Percentiles rank a stretch among this genome's conserved stretches.
Evolutionary conservation across 768 basidiomycete species (phyloP).

Genomic region (Crepidotus variabilis): DNA sequence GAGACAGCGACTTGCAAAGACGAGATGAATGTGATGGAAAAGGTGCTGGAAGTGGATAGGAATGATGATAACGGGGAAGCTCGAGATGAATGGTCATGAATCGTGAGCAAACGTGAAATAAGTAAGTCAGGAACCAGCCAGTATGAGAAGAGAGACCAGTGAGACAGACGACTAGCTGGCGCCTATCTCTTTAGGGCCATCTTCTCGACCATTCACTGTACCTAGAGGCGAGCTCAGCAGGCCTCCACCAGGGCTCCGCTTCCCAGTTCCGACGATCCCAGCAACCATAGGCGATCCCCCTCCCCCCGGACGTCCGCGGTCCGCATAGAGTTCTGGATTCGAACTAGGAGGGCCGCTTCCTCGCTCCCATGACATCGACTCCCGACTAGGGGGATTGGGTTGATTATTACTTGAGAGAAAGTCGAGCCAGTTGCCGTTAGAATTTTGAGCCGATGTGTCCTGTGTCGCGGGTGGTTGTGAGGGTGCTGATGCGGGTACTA

Average conservation of each 20-base stretch:
- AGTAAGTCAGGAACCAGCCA: neutral
- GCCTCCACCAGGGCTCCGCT: conserved; percentile 6
- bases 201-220: conserved; percentile 4
- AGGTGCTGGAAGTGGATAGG: neutral
- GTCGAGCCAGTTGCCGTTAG: conserved; percentile 25
- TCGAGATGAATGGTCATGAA: no score
- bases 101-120: no score
- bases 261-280: conserved; percentile 1
- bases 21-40: neutral
- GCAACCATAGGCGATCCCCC: conserved; percentile 5
- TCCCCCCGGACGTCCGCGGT: conserved; percentile 1
- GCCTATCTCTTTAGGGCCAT: conserved; percentile 1
- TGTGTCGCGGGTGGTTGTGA: conserved; percentile 13
- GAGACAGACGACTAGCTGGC: neutral
- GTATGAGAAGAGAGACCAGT: neutral
- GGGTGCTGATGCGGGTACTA: conserved; percentile 7
- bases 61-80: neutral
- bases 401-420: conserved; percentile 23
- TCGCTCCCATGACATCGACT: conserved; percentile 29
- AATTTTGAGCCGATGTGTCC: conserved; percentile 9
- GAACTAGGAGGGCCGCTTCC: conserved; percentile 11
- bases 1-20: neutral
- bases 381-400: conserved; percentile 9
- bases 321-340: conserved; percentile 1
- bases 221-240: conserved; percentile 4